Conservation (phyloP, 495 filamentous ascomycete genomes). For the Tuber aestivum region DNA sequence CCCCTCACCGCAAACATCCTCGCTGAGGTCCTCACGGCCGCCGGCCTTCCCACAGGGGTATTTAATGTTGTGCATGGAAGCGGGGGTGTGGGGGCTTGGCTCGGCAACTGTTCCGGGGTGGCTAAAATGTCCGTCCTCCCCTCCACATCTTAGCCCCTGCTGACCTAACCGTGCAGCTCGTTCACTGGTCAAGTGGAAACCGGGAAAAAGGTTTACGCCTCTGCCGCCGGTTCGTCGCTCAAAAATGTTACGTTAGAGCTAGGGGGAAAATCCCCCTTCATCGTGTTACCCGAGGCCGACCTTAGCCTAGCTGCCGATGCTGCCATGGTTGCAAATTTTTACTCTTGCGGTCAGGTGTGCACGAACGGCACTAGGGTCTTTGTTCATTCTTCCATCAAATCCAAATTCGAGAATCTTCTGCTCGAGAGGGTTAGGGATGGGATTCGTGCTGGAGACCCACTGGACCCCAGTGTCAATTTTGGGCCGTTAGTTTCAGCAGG, state of each 20-base stretch:
- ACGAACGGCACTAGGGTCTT: conserved; percentile 80
- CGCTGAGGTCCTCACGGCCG: conserved; percentile 63
- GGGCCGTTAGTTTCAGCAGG: conserved; percentile 64
- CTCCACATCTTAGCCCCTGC: background rate
- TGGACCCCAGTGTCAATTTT: conserved; percentile 65
- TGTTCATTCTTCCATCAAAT: conserved; percentile 57
- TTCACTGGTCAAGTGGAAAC: conserved; percentile 55
- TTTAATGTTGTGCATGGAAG: conserved; percentile 76
- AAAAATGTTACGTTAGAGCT: conserved; percentile 84
- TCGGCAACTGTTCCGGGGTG: conserved; percentile 61
- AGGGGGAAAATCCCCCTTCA: conserved; percentile 69
- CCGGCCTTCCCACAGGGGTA: conserved; percentile 69
- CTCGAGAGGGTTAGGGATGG: conserved; percentile 59
- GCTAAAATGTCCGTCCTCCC: conserved; percentile 66
- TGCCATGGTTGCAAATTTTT: conserved; percentile 86
- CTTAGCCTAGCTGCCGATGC: conserved; percentile 69
- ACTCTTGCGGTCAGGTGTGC: conserved; percentile 75
- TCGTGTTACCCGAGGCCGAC: conserved; percentile 66
- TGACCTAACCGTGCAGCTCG: conserved; percentile 25
- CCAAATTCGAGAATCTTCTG: conserved; percentile 57
- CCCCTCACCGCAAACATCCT: conserved; percentile 64
- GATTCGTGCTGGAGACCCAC: conserved; percentile 61
- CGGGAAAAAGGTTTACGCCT: conserved; percentile 44
- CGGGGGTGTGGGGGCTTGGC: conserved; percentile 62
- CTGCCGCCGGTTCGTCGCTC: conserved; percentile 50